phyloP scores from a whole-genome alignment of 352 stramenopile genomes.

The Blastocystis sp. region DNA sequence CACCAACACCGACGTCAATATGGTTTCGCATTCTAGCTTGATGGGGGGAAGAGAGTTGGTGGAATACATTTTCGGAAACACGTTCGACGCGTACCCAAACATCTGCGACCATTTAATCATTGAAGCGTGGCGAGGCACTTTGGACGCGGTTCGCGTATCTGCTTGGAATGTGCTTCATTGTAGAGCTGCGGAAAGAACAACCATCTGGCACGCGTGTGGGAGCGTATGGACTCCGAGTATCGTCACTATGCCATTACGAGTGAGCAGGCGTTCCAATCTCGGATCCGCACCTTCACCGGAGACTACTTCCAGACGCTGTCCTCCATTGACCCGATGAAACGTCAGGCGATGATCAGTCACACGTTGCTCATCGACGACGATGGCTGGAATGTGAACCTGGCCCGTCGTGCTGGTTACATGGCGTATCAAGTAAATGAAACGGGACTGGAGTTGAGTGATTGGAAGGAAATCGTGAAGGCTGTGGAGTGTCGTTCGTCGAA shows the following conservation, averaged over 20 bases:
- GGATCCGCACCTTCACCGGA: neutral
- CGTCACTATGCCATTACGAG: neutral
- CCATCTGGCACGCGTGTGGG: constrained; percentile 41
- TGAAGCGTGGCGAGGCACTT: constrained; percentile 21
- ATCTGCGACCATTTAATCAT: constrained; percentile 49
- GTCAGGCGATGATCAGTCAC: constrained; percentile 49
- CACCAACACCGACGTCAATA: constrained; percentile 27
- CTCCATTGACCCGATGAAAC: constrained; percentile 3
- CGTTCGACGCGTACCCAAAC: constrained; percentile 34
- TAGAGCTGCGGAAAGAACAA: constrained; percentile 53
- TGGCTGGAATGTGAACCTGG: constrained; percentile 19
- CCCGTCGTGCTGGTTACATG: constrained; percentile 17
- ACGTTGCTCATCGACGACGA: constrained; percentile 48
- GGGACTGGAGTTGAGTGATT: constrained; percentile 19
- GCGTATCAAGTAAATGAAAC: constrained; percentile 32
- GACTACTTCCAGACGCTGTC: constrained; percentile 37
- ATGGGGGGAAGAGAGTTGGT: constrained; percentile 44
- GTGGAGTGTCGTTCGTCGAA: too few relatives aligned
- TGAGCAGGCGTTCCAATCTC: constrained; percentile 21
- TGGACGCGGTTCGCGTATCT: neutral
- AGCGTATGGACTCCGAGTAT: constrained; percentile 33
- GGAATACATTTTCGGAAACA: constrained; percentile 51
- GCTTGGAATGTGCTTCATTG: neutral
- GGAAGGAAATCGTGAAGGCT: neutral
- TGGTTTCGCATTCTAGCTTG: constrained; percentile 11